Conservation (phyloP, 1,284 basidiomycete genomes). For the Apiotrichum veenhuisii region DNA sequence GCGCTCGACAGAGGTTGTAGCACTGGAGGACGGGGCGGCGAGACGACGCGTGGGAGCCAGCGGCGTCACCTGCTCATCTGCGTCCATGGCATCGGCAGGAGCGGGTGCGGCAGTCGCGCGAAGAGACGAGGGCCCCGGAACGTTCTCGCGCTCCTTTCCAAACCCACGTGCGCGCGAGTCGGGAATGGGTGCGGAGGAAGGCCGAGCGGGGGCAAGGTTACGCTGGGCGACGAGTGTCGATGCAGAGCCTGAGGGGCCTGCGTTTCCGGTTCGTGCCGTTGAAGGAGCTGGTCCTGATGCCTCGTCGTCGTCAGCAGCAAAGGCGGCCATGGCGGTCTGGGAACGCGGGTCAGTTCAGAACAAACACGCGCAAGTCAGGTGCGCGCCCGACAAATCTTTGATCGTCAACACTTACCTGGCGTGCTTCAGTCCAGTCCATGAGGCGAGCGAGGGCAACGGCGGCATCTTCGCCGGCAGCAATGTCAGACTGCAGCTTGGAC, state of each 20-base stretch:
- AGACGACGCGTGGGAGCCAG: not conserved
- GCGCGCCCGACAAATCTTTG: conserved; percentile 18
- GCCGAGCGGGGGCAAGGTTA: conserved; percentile 5
- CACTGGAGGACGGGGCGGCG: not conserved
- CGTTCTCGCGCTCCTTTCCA: conserved; percentile 2
- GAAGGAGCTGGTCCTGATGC: not conserved
- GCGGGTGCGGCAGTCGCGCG: no score
- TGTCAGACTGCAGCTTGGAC: conserved; percentile 44
- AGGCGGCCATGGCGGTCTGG: no score
- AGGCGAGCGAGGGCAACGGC: conserved; percentile 43
- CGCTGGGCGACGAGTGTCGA: not conserved
- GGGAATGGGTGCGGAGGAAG: conserved; percentile 24
- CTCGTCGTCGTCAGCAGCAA: conserved; percentile 35
- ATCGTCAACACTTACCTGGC: conserved; percentile 36
- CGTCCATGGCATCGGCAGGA: conserved; percentile 6
- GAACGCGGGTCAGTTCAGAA: no score
- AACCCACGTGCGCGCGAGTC: conserved; percentile 1
- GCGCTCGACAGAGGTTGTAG: conserved; percentile 6
- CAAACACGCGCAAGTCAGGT: conserved; percentile 39
- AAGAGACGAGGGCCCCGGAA: conserved; percentile 4
- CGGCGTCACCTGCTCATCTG: no score
- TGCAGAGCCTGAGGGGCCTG: not conserved
- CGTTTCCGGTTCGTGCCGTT: not conserved
- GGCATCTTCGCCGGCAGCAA: conserved; percentile 41
- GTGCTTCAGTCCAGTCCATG: conserved; percentile 52